These are phyloP conservation scores for Citrullus colocynthis DNA, from an alignment of 306 rosid genomes.

Conservation along the genomic window DNA sequence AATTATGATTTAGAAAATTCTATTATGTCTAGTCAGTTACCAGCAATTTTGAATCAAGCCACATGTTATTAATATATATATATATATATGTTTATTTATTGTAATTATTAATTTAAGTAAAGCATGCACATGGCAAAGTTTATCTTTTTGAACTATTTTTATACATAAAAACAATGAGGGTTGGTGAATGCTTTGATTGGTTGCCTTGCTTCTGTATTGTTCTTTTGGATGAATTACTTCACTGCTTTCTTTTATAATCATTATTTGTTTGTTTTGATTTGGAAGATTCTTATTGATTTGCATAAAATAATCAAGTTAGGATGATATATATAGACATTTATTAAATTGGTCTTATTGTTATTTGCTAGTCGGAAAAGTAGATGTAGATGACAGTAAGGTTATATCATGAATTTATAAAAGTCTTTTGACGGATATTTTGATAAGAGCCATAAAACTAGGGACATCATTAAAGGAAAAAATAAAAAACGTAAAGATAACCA, in stretches of 20 bases:
- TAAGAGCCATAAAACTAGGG: no score
- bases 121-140: background rate
- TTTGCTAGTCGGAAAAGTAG: background rate
- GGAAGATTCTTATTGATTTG: background rate
- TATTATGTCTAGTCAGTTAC: background rate
- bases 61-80: background rate
- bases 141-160: background rate
- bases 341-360: background rate
- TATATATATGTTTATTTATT: background rate
- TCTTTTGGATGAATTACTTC: background rate
- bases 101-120: background rate
- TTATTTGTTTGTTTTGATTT: background rate
- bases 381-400: background rate
- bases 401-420: background rate
- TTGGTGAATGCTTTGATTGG: background rate
- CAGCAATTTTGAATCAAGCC: background rate
- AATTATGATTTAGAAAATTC: conserved; percentile 1
- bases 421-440: background rate
- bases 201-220: background rate
- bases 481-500: background rate
- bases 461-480: no score
- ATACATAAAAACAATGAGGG: background rate
- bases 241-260: background rate
- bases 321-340: background rate
- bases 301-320: background rate